A percentile compares a stretch with the other conserved stretches of the same genome.
phyloP scores from a whole-genome alignment of 805 yeast species.

The Jamesozyma jinghongensis region DNA sequence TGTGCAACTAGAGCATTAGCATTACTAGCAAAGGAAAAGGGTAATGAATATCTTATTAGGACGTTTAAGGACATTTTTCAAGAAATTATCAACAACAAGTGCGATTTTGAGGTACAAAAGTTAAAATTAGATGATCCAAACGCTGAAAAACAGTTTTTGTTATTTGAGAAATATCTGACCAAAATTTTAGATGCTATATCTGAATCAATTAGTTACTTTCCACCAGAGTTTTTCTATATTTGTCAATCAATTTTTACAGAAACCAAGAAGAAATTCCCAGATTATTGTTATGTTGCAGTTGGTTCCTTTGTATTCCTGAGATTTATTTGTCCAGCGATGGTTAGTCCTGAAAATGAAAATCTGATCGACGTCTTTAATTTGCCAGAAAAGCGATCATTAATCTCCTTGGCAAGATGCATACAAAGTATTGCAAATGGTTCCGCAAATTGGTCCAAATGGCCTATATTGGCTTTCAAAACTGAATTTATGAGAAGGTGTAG shows the following conservation, averaged over 20 bases:
- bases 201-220: slow-evolving; percentile 47
- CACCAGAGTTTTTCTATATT: slow-evolving; percentile 61
- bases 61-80: slow-evolving; percentile 50
- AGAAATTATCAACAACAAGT: slow-evolving; percentile 41
- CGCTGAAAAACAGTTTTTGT: slow-evolving; percentile 33
- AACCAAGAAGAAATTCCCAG: slow-evolving; percentile 54
- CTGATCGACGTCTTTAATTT: slow-evolving; percentile 34
- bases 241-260: slow-evolving; percentile 55
- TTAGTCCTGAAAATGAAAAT: slow-evolving; percentile 60
- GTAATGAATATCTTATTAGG: slow-evolving; percentile 44
- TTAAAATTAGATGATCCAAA: slow-evolving; percentile 31
- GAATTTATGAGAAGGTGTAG: slow-evolving; percentile 36
- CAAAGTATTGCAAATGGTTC: slow-evolving; percentile 86
- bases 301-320: slow-evolving; percentile 82
- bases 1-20: slow-evolving; percentile 73
- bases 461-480: slow-evolving; percentile 37
- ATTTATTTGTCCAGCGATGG: slow-evolving; percentile 80
- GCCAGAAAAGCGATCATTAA: slow-evolving; percentile 51
- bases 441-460: slow-evolving; percentile 55
- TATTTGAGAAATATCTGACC: slow-evolving; percentile 48
- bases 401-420: slow-evolving; percentile 71
- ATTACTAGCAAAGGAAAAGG: slow-evolving; percentile 59
- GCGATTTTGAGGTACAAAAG: slow-evolving; percentile 59
- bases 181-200: slow-evolving; percentile 52
- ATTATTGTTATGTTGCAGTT: slow-evolving; percentile 58